phyloP scores from a whole-genome alignment of 495 filamentous ascomycete genomes.

The Hypomontagnella submonticulosa region DNA sequence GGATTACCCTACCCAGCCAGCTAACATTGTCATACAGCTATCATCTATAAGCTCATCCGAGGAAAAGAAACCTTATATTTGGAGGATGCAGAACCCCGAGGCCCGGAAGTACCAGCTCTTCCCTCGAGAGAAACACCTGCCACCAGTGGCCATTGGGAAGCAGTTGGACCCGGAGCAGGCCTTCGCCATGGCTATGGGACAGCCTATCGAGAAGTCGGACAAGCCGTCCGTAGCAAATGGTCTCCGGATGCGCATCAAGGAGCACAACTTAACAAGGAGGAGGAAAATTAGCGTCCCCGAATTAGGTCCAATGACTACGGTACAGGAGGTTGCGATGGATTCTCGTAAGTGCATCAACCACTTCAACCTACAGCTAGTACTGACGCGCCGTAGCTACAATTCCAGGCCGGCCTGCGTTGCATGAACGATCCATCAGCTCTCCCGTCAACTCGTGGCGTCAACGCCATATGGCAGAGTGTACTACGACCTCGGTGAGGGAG shows the following conservation, averaged over 20 bases:
- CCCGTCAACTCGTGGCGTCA: slow-evolving; percentile 64
- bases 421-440: slow-evolving; percentile 74
- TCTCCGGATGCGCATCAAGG: slow-evolving; percentile 61
- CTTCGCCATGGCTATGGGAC: slow-evolving; percentile 58
- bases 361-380: slow-evolving; percentile 19
- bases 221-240: slow-evolving; percentile 53
- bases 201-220: slow-evolving; percentile 47
- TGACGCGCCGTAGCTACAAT: slow-evolving; percentile 70
- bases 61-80: slow-evolving; percentile 58
- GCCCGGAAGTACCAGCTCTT: slow-evolving; percentile 64
- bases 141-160: slow-evolving; percentile 50
- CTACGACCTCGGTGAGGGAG: slow-evolving; percentile 46
- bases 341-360: slow-evolving; percentile 69
- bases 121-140: slow-evolving; percentile 57
- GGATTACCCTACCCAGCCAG: slow-evolving; percentile 35
- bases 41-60: slow-evolving; percentile 49
- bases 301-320: slow-evolving; percentile 73
- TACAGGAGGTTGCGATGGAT: slow-evolving; percentile 74
- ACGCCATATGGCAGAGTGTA: slow-evolving; percentile 55
- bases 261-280: slow-evolving; percentile 63
- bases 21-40: slow-evolving; percentile 41
- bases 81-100: slow-evolving; percentile 65
- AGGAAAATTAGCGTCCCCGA: slow-evolving; percentile 73
- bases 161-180: slow-evolving; percentile 63
- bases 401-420: slow-evolving; percentile 72